Base-by-base conservation (phyloP, 2,329 filamentous ascomycete genomes). In the Exophiala aquamarina region DNA sequence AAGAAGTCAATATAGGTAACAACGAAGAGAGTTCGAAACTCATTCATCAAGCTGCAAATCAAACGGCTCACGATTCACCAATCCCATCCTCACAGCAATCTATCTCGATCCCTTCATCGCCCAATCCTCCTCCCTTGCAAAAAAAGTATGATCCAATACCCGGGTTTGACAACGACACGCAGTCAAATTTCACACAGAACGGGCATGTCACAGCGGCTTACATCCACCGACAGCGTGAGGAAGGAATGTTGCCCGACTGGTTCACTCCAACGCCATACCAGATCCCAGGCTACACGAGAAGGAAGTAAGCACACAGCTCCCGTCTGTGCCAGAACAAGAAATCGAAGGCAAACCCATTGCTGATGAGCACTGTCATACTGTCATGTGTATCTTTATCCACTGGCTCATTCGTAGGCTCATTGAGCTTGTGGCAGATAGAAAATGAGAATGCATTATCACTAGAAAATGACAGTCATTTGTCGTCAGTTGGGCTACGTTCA, bases 191-290 rank as follows among this genome's bases (percentile, higher is more conserved):
- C 41, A 59, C 57, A 15, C 55, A 59, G 50, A 50, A 49, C 35
- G 57, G 57, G 13, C 57, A 59, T 40, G 57, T 59, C 33, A 55
- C 53, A 1, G 57, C 57, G 3, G 55, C 55, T n/a, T 58, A 55
- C 35, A 52, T 59, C 19, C 57, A 59, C 47, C 53, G 51, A 15
- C 50, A 55, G 37, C 49, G 48, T 10, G 55, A 59, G 19, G 41
- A 39, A 7, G 55, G 57, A 4, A 14, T 52, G 3, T 45, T 56
- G 33, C 55, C 55, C 3, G 48, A 48, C n/a, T 53, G 49, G 49
- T 59, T 50, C 23, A 62, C 65, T 6, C 61, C 66, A 40, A 59
- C 63, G 13, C 65, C 64, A 50, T 63, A 64, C 58, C 63, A 67
- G 20, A 63, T 67, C 9, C 60, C 62, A 40, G 66, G 64, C 29